These are phyloP conservation scores for Melaleuca alternifolia DNA, from an alignment of 345 rosid genomes.

Conservation along the genomic window DNA sequence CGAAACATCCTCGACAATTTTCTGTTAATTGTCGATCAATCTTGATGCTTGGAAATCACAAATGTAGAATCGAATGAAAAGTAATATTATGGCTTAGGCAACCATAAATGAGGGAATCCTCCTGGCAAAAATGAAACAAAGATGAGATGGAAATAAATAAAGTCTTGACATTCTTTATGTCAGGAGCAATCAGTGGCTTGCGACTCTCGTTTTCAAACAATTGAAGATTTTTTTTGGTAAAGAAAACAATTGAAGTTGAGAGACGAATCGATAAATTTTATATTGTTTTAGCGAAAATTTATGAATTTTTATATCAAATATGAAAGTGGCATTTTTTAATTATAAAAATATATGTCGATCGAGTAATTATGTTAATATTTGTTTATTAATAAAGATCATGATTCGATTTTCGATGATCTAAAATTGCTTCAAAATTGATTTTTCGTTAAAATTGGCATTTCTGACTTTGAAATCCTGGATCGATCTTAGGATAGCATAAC, in stretches of 20 bases:
- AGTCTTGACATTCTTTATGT: not conserved
- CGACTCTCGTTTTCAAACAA: no score
- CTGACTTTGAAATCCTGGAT: not conserved
- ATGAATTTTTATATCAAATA: not conserved
- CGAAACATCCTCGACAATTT: not conserved
- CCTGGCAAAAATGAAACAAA: not conserved
- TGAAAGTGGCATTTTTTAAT: not conserved
- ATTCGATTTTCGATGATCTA: no score
- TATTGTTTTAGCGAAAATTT: accelerated
- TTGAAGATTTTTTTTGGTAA: no score
- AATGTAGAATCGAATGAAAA: not conserved
- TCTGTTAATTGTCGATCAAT: accelerated
- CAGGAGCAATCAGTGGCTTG: not conserved
- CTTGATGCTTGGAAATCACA: not conserved
- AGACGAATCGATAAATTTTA: accelerated
- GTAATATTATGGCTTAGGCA: not conserved
- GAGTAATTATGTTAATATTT: no score
- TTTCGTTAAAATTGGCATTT: not conserved
- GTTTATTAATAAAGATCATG: no score
- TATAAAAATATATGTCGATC: no score
- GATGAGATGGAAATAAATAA: not conserved
- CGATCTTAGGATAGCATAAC: accelerated
- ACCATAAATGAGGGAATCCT: not conserved
- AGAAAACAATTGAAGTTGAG: not conserved
- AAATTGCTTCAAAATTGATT: not conserved